Evolutionary conservation across 2,329 filamentous ascomycete genomes (phyloP).

Genomic region (Hortaea werneckii): DNA sequence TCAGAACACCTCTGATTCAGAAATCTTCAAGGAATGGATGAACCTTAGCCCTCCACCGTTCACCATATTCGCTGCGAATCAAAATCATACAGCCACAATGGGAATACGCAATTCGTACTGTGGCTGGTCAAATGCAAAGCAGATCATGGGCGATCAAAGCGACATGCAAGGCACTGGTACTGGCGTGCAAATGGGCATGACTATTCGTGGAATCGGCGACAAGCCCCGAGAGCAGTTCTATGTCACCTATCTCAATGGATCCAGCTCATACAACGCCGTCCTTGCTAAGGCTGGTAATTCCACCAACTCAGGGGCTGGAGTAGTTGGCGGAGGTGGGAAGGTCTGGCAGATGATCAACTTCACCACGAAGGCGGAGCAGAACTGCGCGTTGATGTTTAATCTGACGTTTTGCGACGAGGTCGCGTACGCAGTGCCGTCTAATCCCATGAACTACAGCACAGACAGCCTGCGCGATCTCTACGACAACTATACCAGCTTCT

Average conservation of each 20-base stretch:
- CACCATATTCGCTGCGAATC: conserved; percentile 64
- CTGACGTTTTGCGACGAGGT: conserved; percentile 82
- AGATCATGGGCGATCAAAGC: conserved; percentile 42
- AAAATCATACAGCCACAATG: conserved; percentile 47
- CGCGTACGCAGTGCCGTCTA: conserved; percentile 83
- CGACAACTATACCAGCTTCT: conserved; percentile 59
- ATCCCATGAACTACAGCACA: conserved; percentile 52
- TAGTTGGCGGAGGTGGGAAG: conserved; percentile 61
- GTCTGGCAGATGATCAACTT: conserved; percentile 66
- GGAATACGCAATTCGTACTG: conserved; percentile 76
- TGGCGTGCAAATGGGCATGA: conserved; percentile 49
- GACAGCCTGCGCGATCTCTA: conserved; percentile 60
- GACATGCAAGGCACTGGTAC: conserved; percentile 37
- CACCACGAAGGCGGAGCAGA: conserved; percentile 63
- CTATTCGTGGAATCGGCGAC: conserved; percentile 53
- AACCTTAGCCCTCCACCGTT: conserved; percentile 50
- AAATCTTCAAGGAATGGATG: conserved; percentile 46
- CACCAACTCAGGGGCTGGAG: conserved; percentile 43
- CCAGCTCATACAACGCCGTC: conserved; percentile 61
- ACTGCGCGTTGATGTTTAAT: conserved; percentile 77
- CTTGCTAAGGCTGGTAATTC: conserved; percentile 52
- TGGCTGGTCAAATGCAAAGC: conserved; percentile 54
- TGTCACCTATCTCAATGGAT: conserved; percentile 61
- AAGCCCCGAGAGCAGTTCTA: conserved; percentile 83
- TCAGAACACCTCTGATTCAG: conserved; percentile 32